A percentile compares a stretch with the other conserved stretches of the same genome.
These are phyloP conservation scores for Tothia fuscella DNA, from an alignment of 2,329 filamentous ascomycete species.

Conservation along the genomic window DNA sequence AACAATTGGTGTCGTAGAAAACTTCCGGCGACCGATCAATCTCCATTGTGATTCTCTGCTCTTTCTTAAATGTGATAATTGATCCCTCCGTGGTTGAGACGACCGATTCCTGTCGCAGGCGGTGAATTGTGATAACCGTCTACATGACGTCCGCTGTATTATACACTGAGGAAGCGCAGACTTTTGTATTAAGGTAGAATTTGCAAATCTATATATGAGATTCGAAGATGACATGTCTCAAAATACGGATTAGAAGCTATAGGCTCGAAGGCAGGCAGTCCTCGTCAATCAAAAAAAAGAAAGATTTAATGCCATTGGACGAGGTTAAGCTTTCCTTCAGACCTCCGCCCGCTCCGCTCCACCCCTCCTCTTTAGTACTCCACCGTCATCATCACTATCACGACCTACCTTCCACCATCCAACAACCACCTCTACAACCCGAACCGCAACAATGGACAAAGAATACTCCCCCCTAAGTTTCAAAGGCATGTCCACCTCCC, in stretches of 20 bases:
- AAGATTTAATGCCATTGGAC: no score
- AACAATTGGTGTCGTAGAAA: constrained; percentile 50
- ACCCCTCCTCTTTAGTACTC: no score
- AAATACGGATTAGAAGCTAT: no score
- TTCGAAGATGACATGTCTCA: no score
- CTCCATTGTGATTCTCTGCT: background rate
- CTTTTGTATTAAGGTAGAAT: background rate
- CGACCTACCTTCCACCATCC: no score
- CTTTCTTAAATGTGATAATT: constrained; percentile 1
- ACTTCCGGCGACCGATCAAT: constrained; percentile 32
- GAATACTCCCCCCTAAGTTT: constrained; percentile 6
- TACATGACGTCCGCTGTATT: constrained; percentile 6
- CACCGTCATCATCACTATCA: no score
- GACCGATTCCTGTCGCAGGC: constrained; percentile 6
- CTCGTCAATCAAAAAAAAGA: no score
- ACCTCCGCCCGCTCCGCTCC: no score
- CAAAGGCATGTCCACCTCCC: constrained; percentile 10
- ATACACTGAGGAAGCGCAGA: no score
- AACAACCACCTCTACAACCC: no score
- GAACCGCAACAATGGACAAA: background rate
- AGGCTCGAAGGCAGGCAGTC: no score
- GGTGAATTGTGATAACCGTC: background rate
- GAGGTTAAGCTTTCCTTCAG: no score
- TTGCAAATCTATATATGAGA: background rate
- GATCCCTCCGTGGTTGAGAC: constrained; percentile 2